Evolutionary conservation across 495 filamentous ascomycete species (phyloP), one percentile per base, ranked within the genome.

Genomic region (Hypoxylon fuscum): DNA sequence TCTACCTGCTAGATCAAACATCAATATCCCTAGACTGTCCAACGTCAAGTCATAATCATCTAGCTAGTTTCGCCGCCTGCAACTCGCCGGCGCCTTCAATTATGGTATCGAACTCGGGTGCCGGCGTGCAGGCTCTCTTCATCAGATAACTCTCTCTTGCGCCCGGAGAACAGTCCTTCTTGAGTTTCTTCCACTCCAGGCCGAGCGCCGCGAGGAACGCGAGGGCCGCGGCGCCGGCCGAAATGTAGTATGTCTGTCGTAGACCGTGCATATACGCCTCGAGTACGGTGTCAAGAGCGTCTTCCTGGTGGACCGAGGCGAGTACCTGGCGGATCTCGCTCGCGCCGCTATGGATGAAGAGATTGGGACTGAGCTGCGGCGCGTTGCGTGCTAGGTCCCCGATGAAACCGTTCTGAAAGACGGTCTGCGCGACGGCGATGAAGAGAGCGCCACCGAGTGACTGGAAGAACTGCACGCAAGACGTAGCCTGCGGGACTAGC

Each of bases 401-500:
- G 21, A 84, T 77, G 7, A 90, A 74, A 0, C 79, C 76, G 69
- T 89, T 87, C 52, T 83, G 81, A 77, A 91, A 89, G 9, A 90
- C 76, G 12, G 80, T 80, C 70, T 91, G 83, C 0, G 78, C 85
- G n/a, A 89, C 78, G 3, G 85, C 81, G 58, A 89, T 79, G 64
- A 88, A 90, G 44, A 92, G 71, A n/a, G 89, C 83, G 59, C 87
- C 88, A 27, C 89, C 88, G 5, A 93, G 72, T 5, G 78, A 77
- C 72, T 91, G 89, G 53, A 80, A 73, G 68, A 91, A 88, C 57
- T 90, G 83, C 62, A 91, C 85, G 27, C 86, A 71, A 0, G 87
- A 79, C 0, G 86, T 84, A 32, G 82, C 89, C 5, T 83, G 84
- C 9, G 89, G 76, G 2, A 91, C 80, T 68, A 89, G 84, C 2